Conservation (phyloP, 768 basidiomycete species). For the Serendipita sp. region DNA sequence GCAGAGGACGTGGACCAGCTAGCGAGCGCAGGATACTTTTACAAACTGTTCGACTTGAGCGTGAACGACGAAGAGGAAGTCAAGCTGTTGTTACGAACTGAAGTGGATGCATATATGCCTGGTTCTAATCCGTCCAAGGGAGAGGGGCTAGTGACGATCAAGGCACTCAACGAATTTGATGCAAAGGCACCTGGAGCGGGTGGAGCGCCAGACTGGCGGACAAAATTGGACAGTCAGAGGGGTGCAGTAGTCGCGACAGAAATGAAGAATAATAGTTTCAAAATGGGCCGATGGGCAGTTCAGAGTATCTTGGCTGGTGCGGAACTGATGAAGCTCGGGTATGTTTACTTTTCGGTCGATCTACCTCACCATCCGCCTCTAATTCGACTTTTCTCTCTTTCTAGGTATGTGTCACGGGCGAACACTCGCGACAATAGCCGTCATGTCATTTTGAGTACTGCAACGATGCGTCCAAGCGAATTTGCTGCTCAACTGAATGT, state of each 20-base stretch:
- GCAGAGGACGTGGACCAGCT: slow-evolving; percentile 58
- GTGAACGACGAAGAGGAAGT: slow-evolving; percentile 83
- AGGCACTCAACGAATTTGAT: slow-evolving; percentile 95
- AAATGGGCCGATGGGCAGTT: slow-evolving; percentile 93
- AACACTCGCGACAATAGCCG: slow-evolving; percentile 89
- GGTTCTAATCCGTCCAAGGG: slow-evolving; percentile 45
- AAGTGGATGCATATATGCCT: slow-evolving; percentile 78
- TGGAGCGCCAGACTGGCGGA: slow-evolving; percentile 95
- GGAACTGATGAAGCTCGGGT: slow-evolving; percentile 96
- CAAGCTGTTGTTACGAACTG: slow-evolving; percentile 83
- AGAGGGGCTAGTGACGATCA: slow-evolving; percentile 73
- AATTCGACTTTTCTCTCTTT: slow-evolving; percentile 2
- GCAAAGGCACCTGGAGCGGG: slow-evolving; percentile 76
- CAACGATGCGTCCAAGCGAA: slow-evolving; percentile 84
- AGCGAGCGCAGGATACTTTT: slow-evolving; percentile 91
- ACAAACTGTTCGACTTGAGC: slow-evolving; percentile 85
- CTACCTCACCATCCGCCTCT: neutral
- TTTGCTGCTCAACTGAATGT: slow-evolving; percentile 93
- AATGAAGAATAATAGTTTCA: slow-evolving; percentile 99
- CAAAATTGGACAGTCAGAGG: slow-evolving; percentile 89
- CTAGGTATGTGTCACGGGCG: slow-evolving; percentile 84
- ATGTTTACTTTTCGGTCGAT: slow-evolving; percentile 18
- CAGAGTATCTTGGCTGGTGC: slow-evolving; percentile 91
- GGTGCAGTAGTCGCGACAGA: slow-evolving; percentile 97
- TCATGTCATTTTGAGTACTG: slow-evolving; percentile 88